Evolutionary conservation across 2,329 filamentous ascomycete genomes (phyloP).

Genomic region (Xylaria sp.): DNA sequence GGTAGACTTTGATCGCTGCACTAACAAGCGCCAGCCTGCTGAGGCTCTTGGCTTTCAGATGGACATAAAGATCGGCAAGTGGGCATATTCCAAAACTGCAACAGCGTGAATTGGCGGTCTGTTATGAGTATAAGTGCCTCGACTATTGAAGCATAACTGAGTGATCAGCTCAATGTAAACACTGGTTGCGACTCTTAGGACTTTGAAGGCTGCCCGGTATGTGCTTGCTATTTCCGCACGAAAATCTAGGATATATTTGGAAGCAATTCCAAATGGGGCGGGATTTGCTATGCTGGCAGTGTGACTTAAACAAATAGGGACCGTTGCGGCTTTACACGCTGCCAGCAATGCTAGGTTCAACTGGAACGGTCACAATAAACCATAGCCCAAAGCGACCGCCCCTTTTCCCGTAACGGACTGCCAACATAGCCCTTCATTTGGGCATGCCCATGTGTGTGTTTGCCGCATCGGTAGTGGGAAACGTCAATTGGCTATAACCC

Average conservation of each 20-base stretch:
- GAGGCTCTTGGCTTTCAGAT: conserved; percentile 20
- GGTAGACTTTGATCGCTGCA: conserved; percentile 6
- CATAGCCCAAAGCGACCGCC: conserved; percentile 13
- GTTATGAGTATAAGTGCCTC: neutral
- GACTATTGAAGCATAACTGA: neutral
- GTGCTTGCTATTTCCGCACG: neutral
- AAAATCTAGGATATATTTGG: conserved; percentile 34
- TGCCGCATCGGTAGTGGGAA: conserved; percentile 16
- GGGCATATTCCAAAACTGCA: conserved; percentile 9
- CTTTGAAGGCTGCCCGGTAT: neutral
- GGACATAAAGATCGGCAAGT: conserved; percentile 16
- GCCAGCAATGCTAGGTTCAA: conserved; percentile 3
- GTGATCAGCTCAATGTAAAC: neutral
- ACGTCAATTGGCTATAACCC: conserved; percentile 19
- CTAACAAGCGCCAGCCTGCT: conserved; percentile 12
- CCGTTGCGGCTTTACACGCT: neutral
- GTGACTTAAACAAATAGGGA: conserved; percentile 1
- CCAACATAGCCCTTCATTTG: conserved; percentile 16
- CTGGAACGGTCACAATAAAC: conserved; percentile 14
- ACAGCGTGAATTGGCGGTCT: conserved; percentile 11
- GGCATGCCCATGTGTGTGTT: conserved; percentile 6
- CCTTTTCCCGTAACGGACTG: conserved; percentile 7
- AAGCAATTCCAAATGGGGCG: conserved; percentile 30
- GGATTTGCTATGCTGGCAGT: conserved; percentile 5
- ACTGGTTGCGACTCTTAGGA: neutral